Evolutionary conservation across 331 rosid genomes (phyloP).

Genomic region (Stylosanthes scabra): DNA sequence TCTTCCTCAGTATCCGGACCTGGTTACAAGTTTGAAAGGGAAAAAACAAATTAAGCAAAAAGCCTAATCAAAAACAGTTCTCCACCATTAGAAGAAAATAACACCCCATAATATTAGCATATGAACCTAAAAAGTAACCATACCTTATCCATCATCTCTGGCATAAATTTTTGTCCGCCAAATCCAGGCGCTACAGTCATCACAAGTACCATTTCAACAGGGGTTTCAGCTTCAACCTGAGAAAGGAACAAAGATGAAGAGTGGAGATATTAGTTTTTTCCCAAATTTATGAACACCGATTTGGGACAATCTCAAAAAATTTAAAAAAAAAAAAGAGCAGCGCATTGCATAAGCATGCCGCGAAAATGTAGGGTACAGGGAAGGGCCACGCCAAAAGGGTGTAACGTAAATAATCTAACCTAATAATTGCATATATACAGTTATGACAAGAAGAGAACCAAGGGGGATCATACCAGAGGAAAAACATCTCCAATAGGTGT

Average conservation of each 20-base stretch:
- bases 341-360: too few species aligned
- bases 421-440: too few species aligned
- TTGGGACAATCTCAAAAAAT: not conserved
- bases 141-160: conserved; percentile 91
- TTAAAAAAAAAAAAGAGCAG: too few species aligned
- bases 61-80: conserved; percentile 11
- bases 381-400: too few species aligned
- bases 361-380: too few species aligned
- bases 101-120: not conserved
- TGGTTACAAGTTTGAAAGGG: conserved; percentile 29
- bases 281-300: conserved; percentile 15
- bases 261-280: not conserved
- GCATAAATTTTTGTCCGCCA: conserved; percentile 96
- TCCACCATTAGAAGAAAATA: conserved; percentile 15
- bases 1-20: conserved; percentile 89
- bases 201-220: conserved; percentile 93
- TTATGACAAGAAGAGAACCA: not conserved
- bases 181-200: conserved; percentile 99
- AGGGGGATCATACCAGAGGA: conserved; percentile 67
- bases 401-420: too few species aligned
- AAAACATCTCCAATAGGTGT: conserved; percentile 85
- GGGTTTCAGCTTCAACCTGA: conserved; percentile 83
- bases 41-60: conserved; percentile 21
- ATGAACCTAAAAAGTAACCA: not conserved
- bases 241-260: conserved; percentile 14